These are phyloP conservation scores for Albizia julibrissin DNA, from an alignment of 306 rosid genomes.

Conservation along the genomic window DNA sequence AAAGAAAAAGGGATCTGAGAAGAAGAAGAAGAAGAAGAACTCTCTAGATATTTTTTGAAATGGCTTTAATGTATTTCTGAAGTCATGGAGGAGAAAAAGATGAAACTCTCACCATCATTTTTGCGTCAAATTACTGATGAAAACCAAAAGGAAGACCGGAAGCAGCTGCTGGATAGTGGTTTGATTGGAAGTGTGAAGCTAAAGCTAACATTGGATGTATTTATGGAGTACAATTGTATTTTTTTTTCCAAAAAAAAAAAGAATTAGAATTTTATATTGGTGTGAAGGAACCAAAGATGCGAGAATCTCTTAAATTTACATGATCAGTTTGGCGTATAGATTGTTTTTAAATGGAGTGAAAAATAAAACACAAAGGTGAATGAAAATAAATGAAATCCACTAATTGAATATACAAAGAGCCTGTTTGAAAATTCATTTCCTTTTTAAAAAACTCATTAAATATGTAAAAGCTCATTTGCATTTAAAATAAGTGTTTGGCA, in stretches of 20 bases:
- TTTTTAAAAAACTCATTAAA: no score
- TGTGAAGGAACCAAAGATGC: not conserved
- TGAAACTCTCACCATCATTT: not conserved
- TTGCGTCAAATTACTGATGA: not conserved
- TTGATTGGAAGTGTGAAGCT: not conserved
- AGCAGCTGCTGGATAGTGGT: not conserved
- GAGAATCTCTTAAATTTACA: not conserved
- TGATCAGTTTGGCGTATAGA: not conserved
- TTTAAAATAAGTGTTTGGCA: no score
- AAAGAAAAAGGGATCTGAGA: not conserved
- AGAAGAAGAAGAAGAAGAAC: not conserved
- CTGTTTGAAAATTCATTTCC: no score
- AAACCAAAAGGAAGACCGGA: not conserved
- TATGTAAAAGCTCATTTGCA: no score
- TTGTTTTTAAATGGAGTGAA: not conserved
- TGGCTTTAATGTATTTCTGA: not conserved
- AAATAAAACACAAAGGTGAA: no score
- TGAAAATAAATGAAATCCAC: no score
- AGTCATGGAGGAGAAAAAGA: not conserved
- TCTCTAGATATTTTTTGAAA: not conserved
- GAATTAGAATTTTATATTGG: not conserved
- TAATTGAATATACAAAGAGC: no score
- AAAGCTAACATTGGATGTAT: not conserved
- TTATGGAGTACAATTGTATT: not conserved
- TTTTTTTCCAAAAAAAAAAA: no score